Evolutionary conservation across 1,284 basidiomycete species (phyloP), one percentile per base, ranked within the genome.

Genomic region (Singerocomus inundabilis): DNA sequence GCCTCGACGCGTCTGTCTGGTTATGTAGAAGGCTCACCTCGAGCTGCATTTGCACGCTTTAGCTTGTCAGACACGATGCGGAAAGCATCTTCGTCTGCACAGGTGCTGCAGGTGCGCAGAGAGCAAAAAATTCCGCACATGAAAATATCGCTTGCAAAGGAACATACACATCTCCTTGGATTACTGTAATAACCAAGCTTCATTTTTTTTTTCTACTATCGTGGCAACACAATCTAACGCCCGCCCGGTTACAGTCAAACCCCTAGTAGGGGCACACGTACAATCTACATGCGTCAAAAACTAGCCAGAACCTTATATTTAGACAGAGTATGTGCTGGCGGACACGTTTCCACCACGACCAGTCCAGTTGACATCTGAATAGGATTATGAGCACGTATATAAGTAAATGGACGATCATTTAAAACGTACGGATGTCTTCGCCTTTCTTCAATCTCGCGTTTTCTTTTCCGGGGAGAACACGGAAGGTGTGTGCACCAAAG

Each of bases 401-500:
- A 40, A 56, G 38, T 32, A 53, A 37, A 35, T 35, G 44, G 35
- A 29, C 5, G 31, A 46, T 40, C 26, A 46, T 11, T 49, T 41
- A n/a, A 46, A 30, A 60, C 88, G 66, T 71, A 90, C 91, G 94
- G 70, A 97, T 93, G 70, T 96, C 91, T 74, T 91, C 73, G 68
- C 85, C 88, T 53, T 81, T 69, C 75, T 84, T 81, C 73, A 96
- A 84, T 68, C 78, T 85, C 50, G 78, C 80, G 71, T 88, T 93
- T 76, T 93, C 92, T 74, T 90, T 88, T 53, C 93, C 91, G 47
- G 93, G 87, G 47, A 93, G 76, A 52, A 97, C 91, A 53, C 81
- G 81, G 91, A 96, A 97, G 49, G 93, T 96, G 78, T 97, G 94
- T 44, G 94, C 93, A 70, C 91, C 91, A 64, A 93, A 92, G 80